Base-by-base conservation (phyloP, 305 asterid species). In the Fraxinus albicans region DNA sequence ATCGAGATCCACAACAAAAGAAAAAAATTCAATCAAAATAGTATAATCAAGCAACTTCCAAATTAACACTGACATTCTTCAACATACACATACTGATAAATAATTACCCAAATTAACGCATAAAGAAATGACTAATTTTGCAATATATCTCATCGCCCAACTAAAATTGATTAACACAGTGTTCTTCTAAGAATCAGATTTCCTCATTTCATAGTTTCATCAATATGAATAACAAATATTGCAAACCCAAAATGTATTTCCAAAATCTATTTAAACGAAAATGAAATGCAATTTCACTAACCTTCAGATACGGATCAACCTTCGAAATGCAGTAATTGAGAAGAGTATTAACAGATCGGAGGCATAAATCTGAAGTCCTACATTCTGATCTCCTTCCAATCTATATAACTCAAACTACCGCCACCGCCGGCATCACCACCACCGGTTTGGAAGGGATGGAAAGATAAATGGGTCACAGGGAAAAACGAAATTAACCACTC, bases 291-390 rank as follows among this genome's bases (percentile, higher is more conserved):
- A 17, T 53, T 53, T 34, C 73, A 38, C 33, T 15, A 80, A 84
- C 73, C 73, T 25, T 12, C 73, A 67, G 73, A 67, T 67, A 67
- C 15, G 7, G 73, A 67, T 67, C 73, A 81, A 47, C 79, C 81
- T 75, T 77, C 36, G 47, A 69, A 83, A 72, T 77, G 83, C 80
- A 79, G 83, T 29, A 82, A 80, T 81, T 82, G 81, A 69, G 67
- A 23, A 78, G 40, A 70, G 67, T 80, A 70, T 85, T 84, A 72
- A 82, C 83, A 82, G 89, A 87, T 85, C 87, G 82, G 76, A 23
- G 63, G 81, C 74, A 65, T 40, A 77, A 77, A 72, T 63, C 83
- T 23, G 76, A 50, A 50, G 63, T 50, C 84, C 73, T 58, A 76
- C 67, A 55, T 31, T 35, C 85, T 84, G 65, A 82, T 78, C 47